A percentile compares a stretch with the other conserved stretches of the same genome.
Conservation (phyloP, 108 stramenopile species). For the Conticribra guillardii region DNA sequence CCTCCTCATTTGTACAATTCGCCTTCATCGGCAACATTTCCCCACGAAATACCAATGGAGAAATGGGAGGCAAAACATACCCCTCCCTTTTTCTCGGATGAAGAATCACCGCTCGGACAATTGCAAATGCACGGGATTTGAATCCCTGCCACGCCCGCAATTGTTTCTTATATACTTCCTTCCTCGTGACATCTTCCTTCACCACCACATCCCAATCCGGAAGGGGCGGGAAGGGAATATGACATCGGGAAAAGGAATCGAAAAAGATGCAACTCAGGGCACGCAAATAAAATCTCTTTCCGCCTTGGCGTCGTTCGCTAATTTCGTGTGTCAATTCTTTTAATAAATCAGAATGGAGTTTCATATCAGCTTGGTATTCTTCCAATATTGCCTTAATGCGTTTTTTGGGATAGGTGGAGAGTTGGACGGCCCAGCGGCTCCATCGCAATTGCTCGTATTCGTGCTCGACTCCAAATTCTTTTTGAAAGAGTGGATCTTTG, state of each 20-base stretch:
- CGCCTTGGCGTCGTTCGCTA: slow-evolving; percentile 12
- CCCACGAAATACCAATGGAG: not conserved
- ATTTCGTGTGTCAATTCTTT: not conserved
- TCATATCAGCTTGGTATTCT: not conserved
- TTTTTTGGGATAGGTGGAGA: slow-evolving; percentile 18
- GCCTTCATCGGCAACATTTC: not conserved
- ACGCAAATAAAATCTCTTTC: slow-evolving; percentile 17
- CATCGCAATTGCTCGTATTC: not conserved
- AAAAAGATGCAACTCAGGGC: slow-evolving; percentile 32
- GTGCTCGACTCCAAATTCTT: not conserved
- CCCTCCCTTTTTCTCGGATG: not conserved
- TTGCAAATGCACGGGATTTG: slow-evolving; percentile 14
- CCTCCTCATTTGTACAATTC: not conserved
- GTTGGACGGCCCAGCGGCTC: slow-evolving; percentile 4
- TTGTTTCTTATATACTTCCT: slow-evolving; percentile 13
- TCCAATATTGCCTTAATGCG: not conserved
- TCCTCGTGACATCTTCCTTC: not conserved
- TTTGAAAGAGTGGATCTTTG: slow-evolving; percentile 6
- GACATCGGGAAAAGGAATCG: slow-evolving; percentile 16
- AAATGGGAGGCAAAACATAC: not conserved
- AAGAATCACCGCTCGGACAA: not conserved
- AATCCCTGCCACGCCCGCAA: slow-evolving; percentile 9
- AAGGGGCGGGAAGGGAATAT: slow-evolving; percentile 9
- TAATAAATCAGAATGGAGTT: slow-evolving; percentile 11
- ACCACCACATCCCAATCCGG: slow-evolving; percentile 10